Conservation (phyloP, 768 basidiomycete genomes). For the Coprinopsis cinerea region DNA sequence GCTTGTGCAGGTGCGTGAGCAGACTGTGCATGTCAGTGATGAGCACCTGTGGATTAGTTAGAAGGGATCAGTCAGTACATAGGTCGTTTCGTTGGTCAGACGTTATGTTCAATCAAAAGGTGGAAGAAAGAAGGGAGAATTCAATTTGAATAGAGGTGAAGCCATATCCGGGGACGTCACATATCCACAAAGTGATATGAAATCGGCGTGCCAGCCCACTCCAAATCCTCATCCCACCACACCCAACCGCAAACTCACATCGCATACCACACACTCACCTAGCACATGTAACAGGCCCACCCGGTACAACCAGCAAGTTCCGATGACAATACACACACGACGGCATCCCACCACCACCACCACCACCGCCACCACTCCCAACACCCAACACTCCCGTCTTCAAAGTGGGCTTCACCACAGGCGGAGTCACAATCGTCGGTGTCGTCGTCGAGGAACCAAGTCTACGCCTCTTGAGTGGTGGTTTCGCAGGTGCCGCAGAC, state of each 20-base stretch:
- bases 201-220: too few species aligned
- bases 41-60: conserved; percentile 28
- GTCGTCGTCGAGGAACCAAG: conserved; percentile 10
- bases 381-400: too few species aligned
- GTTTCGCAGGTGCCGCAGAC: conserved; percentile 17
- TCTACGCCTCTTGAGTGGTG: conserved; percentile 24
- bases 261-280: too few species aligned
- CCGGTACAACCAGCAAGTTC: neutral
- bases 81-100: neutral
- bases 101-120: too few species aligned
- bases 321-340: neutral
- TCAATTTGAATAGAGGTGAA: too few species aligned
- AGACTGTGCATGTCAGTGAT: conserved; percentile 35
- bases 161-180: too few species aligned
- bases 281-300: conserved; percentile 1
- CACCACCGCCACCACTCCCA: neutral
- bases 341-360: neutral
- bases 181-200: too few species aligned
- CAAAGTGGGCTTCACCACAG: neutral
- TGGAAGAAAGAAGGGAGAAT: too few species aligned
- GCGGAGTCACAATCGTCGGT: neutral
- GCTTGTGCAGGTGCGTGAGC: conserved; percentile 39
- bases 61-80: neutral
- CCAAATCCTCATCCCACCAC: too few species aligned
- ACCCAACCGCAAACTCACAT: too few species aligned